Percentiles rank a stretch among this genome's conserved stretches.
These are phyloP conservation scores for Suhomyces yuchorum DNA, from an alignment of 1,139 yeast genomes.

Conservation along the genomic window DNA sequence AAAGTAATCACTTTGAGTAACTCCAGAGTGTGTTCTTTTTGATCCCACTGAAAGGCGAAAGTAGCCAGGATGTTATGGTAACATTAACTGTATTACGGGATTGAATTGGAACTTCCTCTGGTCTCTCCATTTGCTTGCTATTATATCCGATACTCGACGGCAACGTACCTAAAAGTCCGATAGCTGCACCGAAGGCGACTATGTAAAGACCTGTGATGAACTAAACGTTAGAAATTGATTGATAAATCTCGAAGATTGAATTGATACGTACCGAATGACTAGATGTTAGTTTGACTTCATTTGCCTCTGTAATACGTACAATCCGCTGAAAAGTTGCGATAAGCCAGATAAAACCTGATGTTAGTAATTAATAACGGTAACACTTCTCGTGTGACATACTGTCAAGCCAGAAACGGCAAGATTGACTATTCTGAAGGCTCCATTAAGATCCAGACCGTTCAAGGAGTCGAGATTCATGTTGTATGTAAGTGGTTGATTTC, in stretches of 20 bases:
- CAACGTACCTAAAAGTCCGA: slow-evolving; percentile 55
- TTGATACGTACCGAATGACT: slow-evolving; percentile 34
- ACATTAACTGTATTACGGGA: too few species aligned
- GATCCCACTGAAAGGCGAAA: too few species aligned
- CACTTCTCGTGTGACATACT: slow-evolving; percentile 48
- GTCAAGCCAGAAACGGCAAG: slow-evolving; percentile 62
- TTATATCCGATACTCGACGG: neutral
- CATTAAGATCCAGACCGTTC: slow-evolving; percentile 40
- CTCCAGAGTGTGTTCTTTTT: too few species aligned
- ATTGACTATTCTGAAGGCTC: slow-evolving; percentile 65
- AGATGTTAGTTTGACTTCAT: slow-evolving; percentile 20
- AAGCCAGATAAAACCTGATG: slow-evolving; percentile 56
- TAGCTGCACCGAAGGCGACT: slow-evolving; percentile 55
- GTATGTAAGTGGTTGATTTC: slow-evolving; percentile 1
- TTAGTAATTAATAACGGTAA: slow-evolving; percentile 20
- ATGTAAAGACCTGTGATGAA: slow-evolving; percentile 59
- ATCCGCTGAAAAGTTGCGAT: slow-evolving; percentile 59
- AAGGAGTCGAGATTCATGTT: slow-evolving; percentile 20
- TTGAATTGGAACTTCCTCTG: neutral
- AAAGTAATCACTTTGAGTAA: too few species aligned
- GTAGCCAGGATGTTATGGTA: too few species aligned
- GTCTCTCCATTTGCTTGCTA: neutral
- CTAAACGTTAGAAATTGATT: slow-evolving; percentile 23
- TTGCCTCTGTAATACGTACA: slow-evolving; percentile 40
- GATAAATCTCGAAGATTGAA: neutral